phyloP scores from a whole-genome alignment of 495 filamentous ascomycete genomes.

The Poronia punctata region DNA sequence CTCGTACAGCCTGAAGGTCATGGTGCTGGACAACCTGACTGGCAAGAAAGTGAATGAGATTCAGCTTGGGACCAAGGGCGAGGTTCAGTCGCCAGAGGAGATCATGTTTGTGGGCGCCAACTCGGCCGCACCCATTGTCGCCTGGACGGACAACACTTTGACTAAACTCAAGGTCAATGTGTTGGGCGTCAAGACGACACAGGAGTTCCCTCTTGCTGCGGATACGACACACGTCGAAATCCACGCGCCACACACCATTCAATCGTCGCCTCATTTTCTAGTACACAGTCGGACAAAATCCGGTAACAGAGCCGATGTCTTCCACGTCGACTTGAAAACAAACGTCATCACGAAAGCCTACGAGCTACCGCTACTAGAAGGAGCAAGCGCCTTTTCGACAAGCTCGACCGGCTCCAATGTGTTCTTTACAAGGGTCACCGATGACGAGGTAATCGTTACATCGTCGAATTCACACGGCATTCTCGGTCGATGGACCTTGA shows the following conservation, averaged over 20 bases:
- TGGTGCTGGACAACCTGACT: slow-evolving; percentile 60
- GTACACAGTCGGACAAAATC: slow-evolving; percentile 69
- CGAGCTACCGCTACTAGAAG: slow-evolving; percentile 58
- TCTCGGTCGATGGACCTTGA: slow-evolving; percentile 62
- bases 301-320: slow-evolving; percentile 78
- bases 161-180: slow-evolving; percentile 72
- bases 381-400: slow-evolving; percentile 67
- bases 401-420: slow-evolving; percentile 73
- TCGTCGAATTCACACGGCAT: slow-evolving; percentile 73
- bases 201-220: slow-evolving; percentile 48
- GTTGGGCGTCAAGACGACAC: slow-evolving; percentile 61
- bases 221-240: slow-evolving; percentile 60
- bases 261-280: slow-evolving; percentile 70
- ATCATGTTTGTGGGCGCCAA: slow-evolving; percentile 79
- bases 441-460: slow-evolving; percentile 61
- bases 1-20: slow-evolving; percentile 67
- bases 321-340: slow-evolving; percentile 67
- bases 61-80: slow-evolving; percentile 62
- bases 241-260: slow-evolving; percentile 63
- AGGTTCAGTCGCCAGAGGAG: slow-evolving; percentile 57
- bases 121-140: slow-evolving; percentile 72
- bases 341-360: slow-evolving; percentile 64
- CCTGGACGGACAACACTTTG: slow-evolving; percentile 67
- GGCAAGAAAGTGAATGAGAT: slow-evolving; percentile 61
- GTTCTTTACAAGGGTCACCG: slow-evolving; percentile 76